Base-by-base conservation (phyloP, 2,329 filamentous ascomycete genomes). In the Botrytis elliptica region DNA sequence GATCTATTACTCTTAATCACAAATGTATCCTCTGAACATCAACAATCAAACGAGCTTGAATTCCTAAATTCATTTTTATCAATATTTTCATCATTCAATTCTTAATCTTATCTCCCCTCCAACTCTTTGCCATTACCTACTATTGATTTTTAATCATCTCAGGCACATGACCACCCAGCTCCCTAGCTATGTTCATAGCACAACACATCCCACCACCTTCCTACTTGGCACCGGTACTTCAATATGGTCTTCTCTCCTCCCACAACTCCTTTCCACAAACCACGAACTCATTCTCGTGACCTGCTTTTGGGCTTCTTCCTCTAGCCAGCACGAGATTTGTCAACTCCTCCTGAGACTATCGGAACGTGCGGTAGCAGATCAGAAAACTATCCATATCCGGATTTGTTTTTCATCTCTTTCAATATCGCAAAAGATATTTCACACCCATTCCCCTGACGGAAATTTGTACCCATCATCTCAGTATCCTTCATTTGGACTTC, bases 391-490 rank as follows among this genome's bases (percentile, higher is more conserved):
- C 75, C 42, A 77, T 36, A 76, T 96, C 8, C 88, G 88, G 25
- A 89, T 97, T 70, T 92, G 93, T 74, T 91, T 97, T 78, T 97
- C 93, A 0, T 95, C 92, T 0, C 85, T 86, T 6, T 92, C 91
- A 29, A 57, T 57, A 0, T 77, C 93, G 0, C 85, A 96, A 81
- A 95, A 95, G 79, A 83, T 96, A 0, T 87, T 92, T 22, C 92
- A 95, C 78, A 90, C 91, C 0, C 85, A 88, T n/a, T 90, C 88
- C 0, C 82, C 83, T 1, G 79, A 86, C 59, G 93, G 93, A 20
- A 86, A 90, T 74, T 80, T 86, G 1, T 94, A 94, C 88, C 38
- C 52, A 4, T 25, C 38, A 0, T 66, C 74, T 20, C 66, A 75
- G 72, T 96, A 92, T 92, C 76, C 81, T 1, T 82, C 81, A 14